These are phyloP conservation scores for Penicillium egyptiacum DNA, from an alignment of 495 filamentous ascomycete species.

Conservation along the genomic window DNA sequence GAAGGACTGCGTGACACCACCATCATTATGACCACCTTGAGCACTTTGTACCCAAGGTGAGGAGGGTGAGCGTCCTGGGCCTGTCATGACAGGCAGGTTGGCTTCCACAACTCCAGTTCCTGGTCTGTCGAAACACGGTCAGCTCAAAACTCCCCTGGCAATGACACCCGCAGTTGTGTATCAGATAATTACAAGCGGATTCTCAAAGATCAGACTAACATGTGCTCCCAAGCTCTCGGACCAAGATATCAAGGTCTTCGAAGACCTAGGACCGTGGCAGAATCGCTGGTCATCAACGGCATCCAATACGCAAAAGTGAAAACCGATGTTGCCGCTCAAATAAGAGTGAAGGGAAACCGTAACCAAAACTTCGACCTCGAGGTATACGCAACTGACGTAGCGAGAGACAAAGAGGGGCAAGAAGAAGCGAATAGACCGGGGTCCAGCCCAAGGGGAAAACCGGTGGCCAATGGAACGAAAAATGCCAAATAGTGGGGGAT, in stretches of 20 bases:
- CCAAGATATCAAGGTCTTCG: not conserved
- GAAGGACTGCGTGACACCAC: conserved; percentile 17
- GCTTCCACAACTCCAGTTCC: conserved; percentile 17
- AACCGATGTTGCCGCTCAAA: not conserved
- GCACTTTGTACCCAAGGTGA: conserved; percentile 46
- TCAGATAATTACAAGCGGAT: not conserved
- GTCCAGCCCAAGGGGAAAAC: conserved; percentile 22
- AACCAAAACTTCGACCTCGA: not conserved
- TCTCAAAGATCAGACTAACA: not conserved
- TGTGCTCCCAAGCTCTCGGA: not conserved
- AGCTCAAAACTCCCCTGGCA: conserved; percentile 9
- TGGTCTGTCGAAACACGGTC: conserved; percentile 9
- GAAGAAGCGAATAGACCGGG: conserved; percentile 18
- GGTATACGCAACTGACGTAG: conserved; percentile 9
- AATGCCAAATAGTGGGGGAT: conserved; percentile 8
- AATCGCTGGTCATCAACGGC: not conserved
- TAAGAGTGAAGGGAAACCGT: not conserved
- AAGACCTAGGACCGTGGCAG: not conserved
- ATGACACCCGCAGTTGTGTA: conserved; percentile 3
- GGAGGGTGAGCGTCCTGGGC: conserved; percentile 45
- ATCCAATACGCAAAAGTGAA: not conserved
- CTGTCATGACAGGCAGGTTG: conserved; percentile 43
- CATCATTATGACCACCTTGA: conserved; percentile 30
- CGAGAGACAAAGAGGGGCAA: conserved; percentile 17
- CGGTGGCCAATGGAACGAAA: conserved; percentile 21